Evolutionary conservation across 768 basidiomycete genomes (phyloP).

Genomic region (Filobasidium floriforme): DNA sequence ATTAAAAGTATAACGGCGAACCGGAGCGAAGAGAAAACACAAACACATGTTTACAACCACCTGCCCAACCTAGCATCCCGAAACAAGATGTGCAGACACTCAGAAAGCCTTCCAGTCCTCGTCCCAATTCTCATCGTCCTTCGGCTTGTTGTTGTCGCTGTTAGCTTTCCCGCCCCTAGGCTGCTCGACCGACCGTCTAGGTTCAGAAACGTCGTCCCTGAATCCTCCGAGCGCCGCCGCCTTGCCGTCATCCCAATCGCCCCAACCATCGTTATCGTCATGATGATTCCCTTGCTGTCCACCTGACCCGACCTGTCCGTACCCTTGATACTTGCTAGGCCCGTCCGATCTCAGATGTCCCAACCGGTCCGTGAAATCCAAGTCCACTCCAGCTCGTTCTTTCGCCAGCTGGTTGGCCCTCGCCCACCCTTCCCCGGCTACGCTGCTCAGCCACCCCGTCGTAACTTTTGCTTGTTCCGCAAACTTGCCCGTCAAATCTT

Average conservation of each 20-base stretch:
- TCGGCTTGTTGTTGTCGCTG: slow-evolving; percentile 35
- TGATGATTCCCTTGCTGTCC: slow-evolving; percentile 48
- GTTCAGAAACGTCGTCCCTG: slow-evolving; percentile 24
- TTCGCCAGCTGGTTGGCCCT: slow-evolving; percentile 45
- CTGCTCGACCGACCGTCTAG: slow-evolving; percentile 10
- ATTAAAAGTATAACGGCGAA: no score
- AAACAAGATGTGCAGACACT: not conserved
- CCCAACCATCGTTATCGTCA: slow-evolving; percentile 47
- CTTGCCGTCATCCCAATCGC: slow-evolving; percentile 56
- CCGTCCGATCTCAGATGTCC: slow-evolving; percentile 8
- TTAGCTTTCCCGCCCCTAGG: slow-evolving; percentile 31
- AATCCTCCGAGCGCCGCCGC: slow-evolving; percentile 47
- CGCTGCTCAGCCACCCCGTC: slow-evolving; percentile 30
- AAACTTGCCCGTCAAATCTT: slow-evolving; percentile 26
- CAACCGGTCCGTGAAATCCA: slow-evolving; percentile 13
- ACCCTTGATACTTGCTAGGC: not conserved
- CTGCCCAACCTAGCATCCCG: no score
- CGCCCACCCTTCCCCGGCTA: slow-evolving; percentile 39
- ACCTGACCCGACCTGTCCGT: slow-evolving; percentile 56
- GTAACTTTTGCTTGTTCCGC: slow-evolving; percentile 26
- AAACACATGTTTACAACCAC: no score
- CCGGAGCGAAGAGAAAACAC: no score
- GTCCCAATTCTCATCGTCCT: slow-evolving; percentile 44
- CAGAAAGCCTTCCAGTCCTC: slow-evolving; percentile 31
- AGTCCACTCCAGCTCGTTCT: slow-evolving; percentile 59